Evolutionary conservation across 2,329 filamentous ascomycete genomes (phyloP).

Genomic region (Calonectria ilicicola): DNA sequence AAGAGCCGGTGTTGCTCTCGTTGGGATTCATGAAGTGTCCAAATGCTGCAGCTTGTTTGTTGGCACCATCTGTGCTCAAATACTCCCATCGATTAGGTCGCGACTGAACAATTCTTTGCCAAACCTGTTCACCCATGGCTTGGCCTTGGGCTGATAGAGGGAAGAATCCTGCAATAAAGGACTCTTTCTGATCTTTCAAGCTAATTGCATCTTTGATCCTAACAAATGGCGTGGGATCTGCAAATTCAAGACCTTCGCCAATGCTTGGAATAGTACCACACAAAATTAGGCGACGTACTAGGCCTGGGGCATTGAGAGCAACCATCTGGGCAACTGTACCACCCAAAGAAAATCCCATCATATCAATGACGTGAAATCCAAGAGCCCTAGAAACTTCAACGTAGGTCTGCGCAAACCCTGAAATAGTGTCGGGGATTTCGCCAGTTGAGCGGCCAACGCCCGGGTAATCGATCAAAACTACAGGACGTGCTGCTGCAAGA

Average conservation of each 20-base stretch:
- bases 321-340: slow-evolving; percentile 59
- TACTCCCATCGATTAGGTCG: slow-evolving; percentile 41
- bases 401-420: slow-evolving; percentile 47
- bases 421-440: slow-evolving; percentile 49
- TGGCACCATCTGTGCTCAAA: slow-evolving; percentile 41
- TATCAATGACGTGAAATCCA: slow-evolving; percentile 53
- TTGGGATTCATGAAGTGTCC: slow-evolving; percentile 50
- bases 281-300: slow-evolving; percentile 56
- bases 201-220: slow-evolving; percentile 45
- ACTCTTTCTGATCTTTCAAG: slow-evolving; percentile 45
- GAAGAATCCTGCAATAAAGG: slow-evolving; percentile 51
- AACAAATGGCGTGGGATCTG: slow-evolving; percentile 46
- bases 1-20: slow-evolving; percentile 46
- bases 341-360: slow-evolving; percentile 64
- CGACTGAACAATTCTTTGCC: slow-evolving; percentile 48
- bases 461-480: slow-evolving; percentile 60
- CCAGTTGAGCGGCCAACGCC: slow-evolving; percentile 60
- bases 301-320: slow-evolving; percentile 51
- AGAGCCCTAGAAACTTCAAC: slow-evolving; percentile 50
- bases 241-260: slow-evolving; percentile 47
- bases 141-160: slow-evolving; percentile 43
- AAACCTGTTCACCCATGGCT: slow-evolving; percentile 47
- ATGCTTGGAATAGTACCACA: slow-evolving; percentile 56
- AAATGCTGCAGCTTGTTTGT: slow-evolving; percentile 48
- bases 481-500: slow-evolving; percentile 53